phyloP scores from a whole-genome alignment of 345 rosid genomes.

The Boechera divaricarpa region DNA sequence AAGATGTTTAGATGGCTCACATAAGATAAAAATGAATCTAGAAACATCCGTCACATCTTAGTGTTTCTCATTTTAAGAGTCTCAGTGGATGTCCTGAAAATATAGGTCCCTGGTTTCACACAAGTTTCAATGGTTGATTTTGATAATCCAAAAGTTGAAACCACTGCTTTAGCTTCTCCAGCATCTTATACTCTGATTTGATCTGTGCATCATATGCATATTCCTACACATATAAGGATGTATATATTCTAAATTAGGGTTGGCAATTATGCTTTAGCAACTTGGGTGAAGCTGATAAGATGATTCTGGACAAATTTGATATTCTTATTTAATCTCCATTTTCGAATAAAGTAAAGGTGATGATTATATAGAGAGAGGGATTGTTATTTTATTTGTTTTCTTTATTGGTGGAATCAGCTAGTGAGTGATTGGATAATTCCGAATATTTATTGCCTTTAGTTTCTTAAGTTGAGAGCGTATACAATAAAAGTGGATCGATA shows the following conservation, averaged over 20 bases:
- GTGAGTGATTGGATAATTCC: background rate
- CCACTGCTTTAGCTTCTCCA: conserved; percentile 18
- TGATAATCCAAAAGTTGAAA: conserved; percentile 24
- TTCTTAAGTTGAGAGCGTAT: background rate
- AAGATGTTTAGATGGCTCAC: conserved; percentile 17
- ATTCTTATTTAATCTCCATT: conserved; percentile 13
- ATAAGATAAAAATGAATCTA: conserved; percentile 10
- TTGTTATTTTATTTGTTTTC: background rate
- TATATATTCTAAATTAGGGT: background rate
- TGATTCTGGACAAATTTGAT: conserved; percentile 20
- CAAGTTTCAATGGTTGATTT: conserved; percentile 20
- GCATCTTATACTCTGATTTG: conserved; percentile 36
- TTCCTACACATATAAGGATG: background rate
- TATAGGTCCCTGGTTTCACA: background rate
- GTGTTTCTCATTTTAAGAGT: conserved; percentile 6
- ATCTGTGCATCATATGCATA: conserved; percentile 36
- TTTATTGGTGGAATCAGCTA: background rate
- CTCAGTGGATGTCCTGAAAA: conserved; percentile 2
- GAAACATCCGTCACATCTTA: background rate
- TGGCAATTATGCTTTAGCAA: conserved; percentile 42
- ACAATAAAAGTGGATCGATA: background rate
- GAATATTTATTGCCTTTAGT: background rate
- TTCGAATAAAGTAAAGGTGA: conserved; percentile 13
- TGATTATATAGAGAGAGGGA: background rate
- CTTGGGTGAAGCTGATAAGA: conserved; percentile 35